Conservation (phyloP, 129 eudicot genomes). For the Kitagawia praeruptora region DNA sequence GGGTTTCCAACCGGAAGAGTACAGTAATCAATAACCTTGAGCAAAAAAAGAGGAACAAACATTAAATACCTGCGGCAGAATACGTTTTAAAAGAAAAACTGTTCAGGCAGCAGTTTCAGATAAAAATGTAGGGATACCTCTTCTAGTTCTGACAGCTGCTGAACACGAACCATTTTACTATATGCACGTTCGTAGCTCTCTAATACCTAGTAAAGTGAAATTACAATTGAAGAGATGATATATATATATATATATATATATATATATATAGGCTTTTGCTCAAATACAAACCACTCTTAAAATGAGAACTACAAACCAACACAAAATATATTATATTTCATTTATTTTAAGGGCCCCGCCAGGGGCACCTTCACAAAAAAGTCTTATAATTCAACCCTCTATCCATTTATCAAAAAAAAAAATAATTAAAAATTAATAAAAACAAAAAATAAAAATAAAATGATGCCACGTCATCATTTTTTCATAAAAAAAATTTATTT, state of each 20-base stretch:
- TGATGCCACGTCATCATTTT: too few relatives aligned
- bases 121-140: constrained; percentile 47
- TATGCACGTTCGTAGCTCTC: constrained; percentile 99
- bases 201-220: constrained; percentile 51
- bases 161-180: constrained; percentile 96
- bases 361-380: too few relatives aligned
- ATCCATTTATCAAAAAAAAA: too few relatives aligned
- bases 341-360: too few relatives aligned
- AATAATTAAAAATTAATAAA: too few relatives aligned
- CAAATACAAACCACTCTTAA: too few relatives aligned
- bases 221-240: background rate
- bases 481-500: too few relatives aligned
- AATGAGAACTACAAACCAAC: too few relatives aligned
- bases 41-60: background rate
- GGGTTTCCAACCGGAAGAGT: constrained; percentile 72
- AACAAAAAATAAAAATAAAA: too few relatives aligned
- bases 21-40: constrained; percentile 87
- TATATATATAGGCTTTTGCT: too few relatives aligned
- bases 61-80: background rate
- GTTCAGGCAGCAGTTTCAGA: constrained; percentile 1
- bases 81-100: background rate
- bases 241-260: background rate
- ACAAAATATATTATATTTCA: too few relatives aligned
- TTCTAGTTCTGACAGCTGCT: constrained; percentile 91
- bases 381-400: too few relatives aligned